Evolutionary conservation across 768 basidiomycete species (phyloP).

Genomic region (Tremella mesenterica): DNA sequence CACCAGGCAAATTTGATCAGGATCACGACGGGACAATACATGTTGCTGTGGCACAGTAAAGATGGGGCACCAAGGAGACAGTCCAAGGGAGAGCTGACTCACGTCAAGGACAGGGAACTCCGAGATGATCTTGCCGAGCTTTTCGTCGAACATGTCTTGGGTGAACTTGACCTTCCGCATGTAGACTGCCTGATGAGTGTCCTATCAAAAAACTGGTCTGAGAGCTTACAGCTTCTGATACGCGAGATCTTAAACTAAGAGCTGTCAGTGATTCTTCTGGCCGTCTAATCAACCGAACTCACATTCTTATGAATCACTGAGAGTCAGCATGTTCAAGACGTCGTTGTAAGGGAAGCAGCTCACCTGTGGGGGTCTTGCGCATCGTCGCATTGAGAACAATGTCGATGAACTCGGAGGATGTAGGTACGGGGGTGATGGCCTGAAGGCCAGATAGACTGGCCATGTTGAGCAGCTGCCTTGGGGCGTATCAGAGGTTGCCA

Average conservation of each 20-base stretch:
- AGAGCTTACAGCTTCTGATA: constrained; percentile 61
- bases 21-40: background rate
- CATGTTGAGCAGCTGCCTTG: constrained; percentile 14
- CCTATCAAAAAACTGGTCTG: too few relatives aligned
- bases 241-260: constrained; percentile 85
- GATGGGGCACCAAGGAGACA: background rate
- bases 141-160: constrained; percentile 92
- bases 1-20: too few relatives aligned
- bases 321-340: background rate
- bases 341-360: background rate
- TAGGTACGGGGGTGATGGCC: constrained; percentile 97
- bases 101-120: constrained; percentile 98
- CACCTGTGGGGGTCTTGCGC: constrained; percentile 80
- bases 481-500: too few relatives aligned
- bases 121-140: constrained; percentile 79
- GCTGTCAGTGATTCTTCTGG: background rate
- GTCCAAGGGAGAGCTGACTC: constrained; percentile 43
- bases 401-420: constrained; percentile 76
- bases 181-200: constrained; percentile 49
- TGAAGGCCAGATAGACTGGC: constrained; percentile 58
- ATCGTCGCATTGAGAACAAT: constrained; percentile 55
- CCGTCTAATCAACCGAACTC: constrained; percentile 9
- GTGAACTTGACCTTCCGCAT: constrained; percentile 99
- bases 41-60: too few relatives aligned
- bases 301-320: constrained; percentile 87